A percentile compares a stretch with the other conserved stretches of the same genome.
These are phyloP conservation scores for Secale cereale DNA, from an alignment of 176 grass and related monocot species.

Conservation along the genomic window DNA sequence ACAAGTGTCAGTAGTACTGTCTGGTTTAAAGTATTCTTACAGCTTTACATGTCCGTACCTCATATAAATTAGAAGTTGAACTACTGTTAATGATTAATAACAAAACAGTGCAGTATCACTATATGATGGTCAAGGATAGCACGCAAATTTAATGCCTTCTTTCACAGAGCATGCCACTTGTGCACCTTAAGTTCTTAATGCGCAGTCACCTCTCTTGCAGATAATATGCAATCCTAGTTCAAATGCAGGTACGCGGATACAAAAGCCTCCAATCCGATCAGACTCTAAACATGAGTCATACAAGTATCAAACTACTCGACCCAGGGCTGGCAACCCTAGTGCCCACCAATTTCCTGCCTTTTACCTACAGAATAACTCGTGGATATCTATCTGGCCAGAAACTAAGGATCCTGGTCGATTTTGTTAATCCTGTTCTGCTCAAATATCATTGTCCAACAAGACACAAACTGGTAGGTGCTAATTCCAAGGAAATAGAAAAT, in stretches of 20 bases:
- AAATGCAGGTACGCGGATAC: not conserved
- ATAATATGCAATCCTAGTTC: not conserved
- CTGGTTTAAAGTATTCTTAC: not conserved
- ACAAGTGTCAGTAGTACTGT: not conserved
- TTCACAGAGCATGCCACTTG: not conserved
- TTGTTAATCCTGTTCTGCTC: not conserved
- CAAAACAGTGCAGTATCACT: not conserved
- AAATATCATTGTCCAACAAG: not conserved
- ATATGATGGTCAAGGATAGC: not conserved
- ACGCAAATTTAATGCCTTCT: not conserved
- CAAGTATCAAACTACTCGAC: not conserved
- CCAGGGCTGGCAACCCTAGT: not conserved
- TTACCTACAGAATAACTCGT: not conserved
- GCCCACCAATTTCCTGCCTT: not conserved
- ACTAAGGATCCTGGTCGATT: not conserved
- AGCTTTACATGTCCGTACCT: not conserved
- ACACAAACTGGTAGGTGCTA: not conserved
- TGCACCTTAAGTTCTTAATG: not conserved
- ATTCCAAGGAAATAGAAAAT: not conserved
- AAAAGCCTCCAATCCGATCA: not conserved
- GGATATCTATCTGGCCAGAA: not conserved
- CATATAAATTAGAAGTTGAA: not conserved
- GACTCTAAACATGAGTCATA: not conserved
- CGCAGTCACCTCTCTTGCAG: not conserved
- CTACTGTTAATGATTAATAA: not conserved